Conservation (phyloP, 1,284 basidiomycete species). For the Cryptococcus sp. region DNA sequence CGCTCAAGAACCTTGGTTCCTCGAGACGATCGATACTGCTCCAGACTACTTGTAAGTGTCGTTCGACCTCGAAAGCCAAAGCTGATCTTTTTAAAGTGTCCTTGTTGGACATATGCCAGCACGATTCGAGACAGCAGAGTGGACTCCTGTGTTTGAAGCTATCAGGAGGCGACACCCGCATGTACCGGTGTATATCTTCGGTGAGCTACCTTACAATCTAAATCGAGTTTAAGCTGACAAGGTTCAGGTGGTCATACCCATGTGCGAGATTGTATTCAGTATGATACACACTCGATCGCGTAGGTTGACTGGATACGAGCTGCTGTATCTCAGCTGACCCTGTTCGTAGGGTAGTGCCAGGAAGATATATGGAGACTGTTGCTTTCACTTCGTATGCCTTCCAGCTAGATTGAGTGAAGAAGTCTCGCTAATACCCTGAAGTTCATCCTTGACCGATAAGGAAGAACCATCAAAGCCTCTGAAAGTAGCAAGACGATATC, state of each 20-base stretch:
- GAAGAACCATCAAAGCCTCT: constrained; percentile 27
- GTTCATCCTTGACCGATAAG: constrained; percentile 25
- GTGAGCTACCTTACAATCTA: constrained; percentile 48
- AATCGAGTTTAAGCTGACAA: neutral
- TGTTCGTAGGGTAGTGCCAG: constrained; percentile 59
- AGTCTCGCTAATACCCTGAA: constrained; percentile 8
- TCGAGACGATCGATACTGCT: constrained; percentile 68
- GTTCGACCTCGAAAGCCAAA: neutral
- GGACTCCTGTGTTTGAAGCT: constrained; percentile 71
- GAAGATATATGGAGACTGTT: constrained; percentile 81
- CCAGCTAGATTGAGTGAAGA: neutral
- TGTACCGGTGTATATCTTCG: constrained; percentile 74
- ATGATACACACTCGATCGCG: constrained; percentile 42
- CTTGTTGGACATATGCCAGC: constrained; percentile 45
- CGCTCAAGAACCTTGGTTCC: constrained; percentile 66
- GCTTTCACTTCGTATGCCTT: constrained; percentile 52
- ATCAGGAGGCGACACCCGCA: constrained; percentile 65
- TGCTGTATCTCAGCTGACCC: constrained; percentile 39
- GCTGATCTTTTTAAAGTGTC: constrained; percentile 11
- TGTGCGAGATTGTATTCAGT: constrained; percentile 67
- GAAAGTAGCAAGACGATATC: constrained; percentile 47
- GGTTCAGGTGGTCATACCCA: constrained; percentile 60
- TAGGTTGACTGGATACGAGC: constrained; percentile 50
- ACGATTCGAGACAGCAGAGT: constrained; percentile 38
- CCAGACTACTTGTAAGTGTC: constrained; percentile 65